These are phyloP conservation scores for Phlyctochytrium planicorne DNA, from an alignment of 192 early-diverging fungal species.

Conservation along the genomic window DNA sequence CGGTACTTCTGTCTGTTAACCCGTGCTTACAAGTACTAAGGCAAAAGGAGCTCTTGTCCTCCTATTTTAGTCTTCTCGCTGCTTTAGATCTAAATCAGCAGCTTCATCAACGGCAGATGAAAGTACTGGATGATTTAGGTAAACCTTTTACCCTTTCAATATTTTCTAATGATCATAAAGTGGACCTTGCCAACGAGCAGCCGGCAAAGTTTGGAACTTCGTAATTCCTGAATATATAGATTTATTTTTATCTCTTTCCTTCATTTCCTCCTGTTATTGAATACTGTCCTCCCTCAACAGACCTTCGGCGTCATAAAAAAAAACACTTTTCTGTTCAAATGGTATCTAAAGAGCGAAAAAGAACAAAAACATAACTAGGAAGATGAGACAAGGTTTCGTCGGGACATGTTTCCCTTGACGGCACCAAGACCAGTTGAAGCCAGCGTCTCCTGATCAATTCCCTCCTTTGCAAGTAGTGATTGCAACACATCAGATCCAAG, in stretches of 20 bases:
- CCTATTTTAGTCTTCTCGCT: conserved; percentile 34
- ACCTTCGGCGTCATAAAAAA: too few species aligned
- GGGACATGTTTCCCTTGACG: neutral
- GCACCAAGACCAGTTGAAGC: neutral
- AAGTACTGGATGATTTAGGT: conserved; percentile 39
- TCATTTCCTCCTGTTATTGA: too few species aligned
- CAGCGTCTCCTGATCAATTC: neutral
- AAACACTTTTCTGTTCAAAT: too few species aligned
- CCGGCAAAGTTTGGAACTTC: too few species aligned
- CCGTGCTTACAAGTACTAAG: neutral
- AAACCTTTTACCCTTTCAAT: too few species aligned
- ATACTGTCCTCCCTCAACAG: too few species aligned
- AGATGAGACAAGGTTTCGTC: neutral
- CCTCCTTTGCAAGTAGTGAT: neutral
- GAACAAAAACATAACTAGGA: too few species aligned
- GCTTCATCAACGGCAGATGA: conserved; percentile 32
- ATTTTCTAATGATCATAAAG: too few species aligned
- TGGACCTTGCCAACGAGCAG: too few species aligned
- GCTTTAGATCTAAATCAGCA: conserved; percentile 35
- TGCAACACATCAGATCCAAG: neutral
- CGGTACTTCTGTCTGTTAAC: conserved; percentile 6
- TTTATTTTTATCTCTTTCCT: too few species aligned
- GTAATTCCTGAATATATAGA: too few species aligned
- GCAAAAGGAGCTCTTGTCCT: conserved; percentile 32
- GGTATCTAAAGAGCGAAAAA: too few species aligned